A percentile compares a stretch with the other conserved stretches of the same genome.
phyloP scores from a whole-genome alignment of 2,329 filamentous ascomycete species.

The Xylaria polymorpha region DNA sequence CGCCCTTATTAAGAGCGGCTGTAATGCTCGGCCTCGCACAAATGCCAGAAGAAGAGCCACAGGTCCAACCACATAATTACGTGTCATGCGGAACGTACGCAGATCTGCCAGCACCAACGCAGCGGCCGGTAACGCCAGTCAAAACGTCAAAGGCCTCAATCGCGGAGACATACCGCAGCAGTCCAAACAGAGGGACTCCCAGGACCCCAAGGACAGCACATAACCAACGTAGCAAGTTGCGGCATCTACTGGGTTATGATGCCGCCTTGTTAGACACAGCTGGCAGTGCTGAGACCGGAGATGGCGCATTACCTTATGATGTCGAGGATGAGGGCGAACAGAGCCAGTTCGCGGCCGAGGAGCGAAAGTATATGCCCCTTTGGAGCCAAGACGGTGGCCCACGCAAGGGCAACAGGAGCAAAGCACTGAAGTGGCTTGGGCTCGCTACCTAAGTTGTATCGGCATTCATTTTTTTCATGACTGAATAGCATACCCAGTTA shows the following conservation, averaged over 20 bases:
- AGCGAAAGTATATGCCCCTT: constrained; percentile 65
- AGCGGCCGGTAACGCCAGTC: constrained; percentile 47
- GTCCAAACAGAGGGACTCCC: background rate
- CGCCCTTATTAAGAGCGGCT: constrained; percentile 42
- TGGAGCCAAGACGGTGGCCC: constrained; percentile 48
- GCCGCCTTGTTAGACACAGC: constrained; percentile 7
- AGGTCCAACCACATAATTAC: constrained; percentile 26
- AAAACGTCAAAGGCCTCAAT: constrained; percentile 35
- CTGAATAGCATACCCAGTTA: background rate
- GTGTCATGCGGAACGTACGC: constrained; percentile 36
- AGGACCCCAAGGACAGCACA: constrained; percentile 46
- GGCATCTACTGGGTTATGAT: constrained; percentile 42
- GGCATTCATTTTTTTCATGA: background rate
- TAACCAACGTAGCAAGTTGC: constrained; percentile 50
- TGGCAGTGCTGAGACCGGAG: constrained; percentile 8
- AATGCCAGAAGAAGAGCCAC: constrained; percentile 20
- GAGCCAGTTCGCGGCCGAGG: constrained; percentile 59
- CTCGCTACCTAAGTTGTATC: constrained; percentile 47
- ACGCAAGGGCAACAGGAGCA: constrained; percentile 59
- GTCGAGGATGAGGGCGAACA: constrained; percentile 49
- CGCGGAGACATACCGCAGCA: constrained; percentile 50
- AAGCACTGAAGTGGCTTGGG: constrained; percentile 66
- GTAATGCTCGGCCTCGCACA: constrained; percentile 43
- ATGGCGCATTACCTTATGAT: constrained; percentile 42
- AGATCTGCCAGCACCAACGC: constrained; percentile 22